Base-by-base conservation (phyloP, 495 filamentous ascomycete genomes). In the Penicillium samsonianum region DNA sequence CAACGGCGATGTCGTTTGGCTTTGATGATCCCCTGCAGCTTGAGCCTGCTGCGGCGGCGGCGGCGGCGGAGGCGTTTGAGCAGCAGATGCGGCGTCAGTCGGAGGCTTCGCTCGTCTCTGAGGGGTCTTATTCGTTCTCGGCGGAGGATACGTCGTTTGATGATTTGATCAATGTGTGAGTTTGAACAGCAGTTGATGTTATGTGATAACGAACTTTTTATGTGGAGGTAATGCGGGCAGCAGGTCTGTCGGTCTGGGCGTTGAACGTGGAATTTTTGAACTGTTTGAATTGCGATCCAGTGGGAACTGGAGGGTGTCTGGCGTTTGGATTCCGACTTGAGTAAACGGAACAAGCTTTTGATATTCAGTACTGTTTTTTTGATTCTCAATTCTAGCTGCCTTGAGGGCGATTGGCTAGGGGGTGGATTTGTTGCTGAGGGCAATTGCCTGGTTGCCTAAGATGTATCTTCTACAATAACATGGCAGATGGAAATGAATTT, bases 21-120 rank as follows among this genome's bases (percentile, higher is more conserved):
- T 76, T 76, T 37, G 73, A 76, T 43, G 69, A 73, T 50, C 57
- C 70, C 16, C 10, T 74, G 59, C 71, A 65, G 25, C 33, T 73
- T 38, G 63, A 68, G 22, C 54, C 66, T 0, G 60, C 62, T 12
- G 53, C 61, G 1, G 51, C 59, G 6, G 50, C 62, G 6, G 50
- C 62, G 0, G 50, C 68, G 5, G 58, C 58, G 22, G 54, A 64
- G 28, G 48, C 59, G 8, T 57, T 73, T 54, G 66, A 68, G 20
- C 63, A 70, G 46, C 67, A 73, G 57, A 54, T 74, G 28, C 68
- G 70, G 8, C 60, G 70, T 2, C 63, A 68, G 22, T 69, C 71
- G n/a, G 70, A 72, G 40, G 54, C 57, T 1, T 62, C 68, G 16
- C 42, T 71, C 2, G 53, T 64, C 16, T 65, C 71, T 6, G 72